Evolutionary conservation across 2,329 filamentous ascomycete genomes (phyloP).

Genomic region (Colletotrichum destructivum): DNA sequence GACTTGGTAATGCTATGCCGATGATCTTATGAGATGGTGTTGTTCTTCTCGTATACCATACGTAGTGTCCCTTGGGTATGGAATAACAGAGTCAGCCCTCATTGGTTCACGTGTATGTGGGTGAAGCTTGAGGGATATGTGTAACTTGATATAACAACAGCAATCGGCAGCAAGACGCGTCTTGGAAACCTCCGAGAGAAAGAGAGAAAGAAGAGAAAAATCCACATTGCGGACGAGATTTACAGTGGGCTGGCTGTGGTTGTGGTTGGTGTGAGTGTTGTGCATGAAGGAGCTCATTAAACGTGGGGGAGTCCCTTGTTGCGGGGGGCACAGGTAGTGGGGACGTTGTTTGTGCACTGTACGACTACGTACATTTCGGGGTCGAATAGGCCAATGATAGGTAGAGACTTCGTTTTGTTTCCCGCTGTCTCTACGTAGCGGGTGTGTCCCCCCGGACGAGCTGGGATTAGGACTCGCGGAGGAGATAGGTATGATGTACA

Average conservation of each 20-base stretch:
- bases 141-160: background rate
- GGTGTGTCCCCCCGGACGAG: background rate
- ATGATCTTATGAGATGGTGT: too few species aligned
- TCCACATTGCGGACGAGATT: background rate
- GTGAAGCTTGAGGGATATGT: background rate
- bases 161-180: background rate
- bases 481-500: too few species aligned
- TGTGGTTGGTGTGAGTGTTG: background rate
- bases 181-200: background rate
- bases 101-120: too few species aligned
- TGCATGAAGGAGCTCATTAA: slow-evolving; percentile 37
- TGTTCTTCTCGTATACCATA: too few species aligned
- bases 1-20: too few species aligned
- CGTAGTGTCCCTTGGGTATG: too few species aligned
- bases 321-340: slow-evolving; percentile 2
- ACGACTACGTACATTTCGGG: too few species aligned
- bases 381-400: slow-evolving; percentile 6
- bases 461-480: slow-evolving; percentile 1
- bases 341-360: background rate
- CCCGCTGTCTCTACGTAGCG: background rate
- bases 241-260: background rate
- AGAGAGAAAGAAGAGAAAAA: too few species aligned
- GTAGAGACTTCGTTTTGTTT: background rate
- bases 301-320: slow-evolving; percentile 39
- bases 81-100: too few species aligned